A percentile compares a stretch with the other conserved stretches of the same genome.
These are phyloP conservation scores for Fraxinus quadrangulata DNA, from an alignment of 257 asterid genomes.

Conservation along the genomic window DNA sequence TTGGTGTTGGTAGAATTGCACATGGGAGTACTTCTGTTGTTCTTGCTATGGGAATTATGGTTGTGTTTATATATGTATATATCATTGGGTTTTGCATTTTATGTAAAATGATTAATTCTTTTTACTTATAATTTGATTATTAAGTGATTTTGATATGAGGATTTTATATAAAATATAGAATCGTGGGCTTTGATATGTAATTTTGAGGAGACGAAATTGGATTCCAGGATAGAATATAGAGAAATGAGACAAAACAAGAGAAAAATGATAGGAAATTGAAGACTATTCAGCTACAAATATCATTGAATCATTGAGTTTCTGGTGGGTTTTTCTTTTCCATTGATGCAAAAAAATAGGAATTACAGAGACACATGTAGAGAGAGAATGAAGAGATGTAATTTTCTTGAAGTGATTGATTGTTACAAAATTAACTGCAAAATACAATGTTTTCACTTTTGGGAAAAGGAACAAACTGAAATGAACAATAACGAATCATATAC, in stretches of 20 bases:
- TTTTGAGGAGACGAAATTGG: neutral
- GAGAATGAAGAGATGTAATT: neutral
- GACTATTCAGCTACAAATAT: neutral
- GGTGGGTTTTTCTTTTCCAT: neutral
- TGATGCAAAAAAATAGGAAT: conserved; percentile 12
- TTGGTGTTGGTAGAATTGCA: conserved; percentile 86
- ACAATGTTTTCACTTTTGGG: too few relatives aligned
- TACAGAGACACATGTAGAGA: neutral
- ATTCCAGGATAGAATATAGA: neutral
- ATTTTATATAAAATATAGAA: too few relatives aligned
- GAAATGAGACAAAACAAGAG: conserved; percentile 15
- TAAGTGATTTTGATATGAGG: too few relatives aligned
- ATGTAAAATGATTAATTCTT: neutral
- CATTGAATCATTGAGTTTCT: neutral
- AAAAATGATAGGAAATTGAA: neutral
- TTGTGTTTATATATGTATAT: conserved; percentile 58
- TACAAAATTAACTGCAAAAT: too few relatives aligned
- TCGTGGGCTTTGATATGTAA: neutral
- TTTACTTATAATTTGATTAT: conserved; percentile 16
- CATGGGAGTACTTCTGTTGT: conserved; percentile 75
- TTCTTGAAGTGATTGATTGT: conserved; percentile 36
- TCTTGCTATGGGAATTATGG: conserved; percentile 78
- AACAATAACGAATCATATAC: too few relatives aligned
- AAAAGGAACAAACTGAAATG: too few relatives aligned
- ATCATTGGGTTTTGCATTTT: conserved; percentile 81